Base-by-base conservation (phyloP, 805 yeast species). In the Saturnispora sekii region DNA sequence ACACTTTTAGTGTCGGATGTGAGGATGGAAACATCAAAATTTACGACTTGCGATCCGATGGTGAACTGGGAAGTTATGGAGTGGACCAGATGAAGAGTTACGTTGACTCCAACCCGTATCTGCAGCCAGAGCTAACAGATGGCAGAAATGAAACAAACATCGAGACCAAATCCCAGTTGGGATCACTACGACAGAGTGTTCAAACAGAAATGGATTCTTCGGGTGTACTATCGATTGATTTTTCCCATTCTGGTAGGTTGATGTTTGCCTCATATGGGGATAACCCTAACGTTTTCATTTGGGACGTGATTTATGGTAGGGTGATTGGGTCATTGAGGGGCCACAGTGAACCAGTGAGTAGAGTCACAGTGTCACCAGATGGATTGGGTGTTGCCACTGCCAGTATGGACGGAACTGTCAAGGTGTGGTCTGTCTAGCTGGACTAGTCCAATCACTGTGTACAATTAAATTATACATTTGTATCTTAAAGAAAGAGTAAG, bases 311-410 rank as follows among this genome's bases (percentile, higher is more conserved):
- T 14, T 77, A 74, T 46, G 78, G 77, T 11, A 78, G 76, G 45
- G 64, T 82, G 12, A 75, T 85, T 6, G 88, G 86, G 1, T 67
- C 73, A 15, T 57, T 86, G 42, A 79, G 77, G 28, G 85, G 84
- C 0, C 93, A 84, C 53, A 56, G 65, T 10, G 77, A 76, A 50
- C 69, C 80, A 39, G 72, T 84, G 9, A 76, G 79, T 41, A 76
- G 77, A 52, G 81, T 88, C 3, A 65, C 69, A 33, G 72, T 80
- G 1, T 75, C 88, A 51, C 79, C 79, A 0, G 85, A 86, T 61
- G 96, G 96, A 0, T 57, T 74, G 17, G 88, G 82, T 0, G 70
- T 88, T 9, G 79, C 81, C 45, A 84, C 95, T 2, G 81, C 84
- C 1, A 81, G 90, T 1, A 81, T 94, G 84, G 95, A 86, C 57